Percentiles rank a stretch among this genome's conserved stretches.
Evolutionary conservation across 169 alveolate genomes (phyloP).

Genomic region (Neospora caninum): DNA sequence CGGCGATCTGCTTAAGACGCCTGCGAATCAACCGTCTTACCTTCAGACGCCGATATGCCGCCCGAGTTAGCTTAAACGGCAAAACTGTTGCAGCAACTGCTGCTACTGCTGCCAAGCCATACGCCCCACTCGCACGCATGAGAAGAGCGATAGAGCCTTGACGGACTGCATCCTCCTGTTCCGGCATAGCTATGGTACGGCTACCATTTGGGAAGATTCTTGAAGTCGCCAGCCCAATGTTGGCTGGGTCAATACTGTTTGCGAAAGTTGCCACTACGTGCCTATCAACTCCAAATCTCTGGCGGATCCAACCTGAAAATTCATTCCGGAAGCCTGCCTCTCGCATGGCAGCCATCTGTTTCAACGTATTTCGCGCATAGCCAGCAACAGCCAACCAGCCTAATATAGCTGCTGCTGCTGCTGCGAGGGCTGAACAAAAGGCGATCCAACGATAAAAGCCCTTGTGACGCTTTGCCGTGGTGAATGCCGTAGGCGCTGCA

Average conservation of each 20-base stretch:
- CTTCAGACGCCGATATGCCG: not conserved
- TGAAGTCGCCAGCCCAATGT: not conserved
- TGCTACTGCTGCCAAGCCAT: slow-evolving; percentile 12
- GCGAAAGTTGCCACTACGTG: not conserved
- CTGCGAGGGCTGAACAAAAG: not conserved
- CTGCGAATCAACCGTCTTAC: not conserved
- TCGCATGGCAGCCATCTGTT: not conserved
- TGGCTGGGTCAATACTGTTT: not conserved
- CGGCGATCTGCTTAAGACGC: not conserved
- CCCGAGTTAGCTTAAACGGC: not conserved
- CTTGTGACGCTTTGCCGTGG: not conserved
- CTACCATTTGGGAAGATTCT: not conserved
- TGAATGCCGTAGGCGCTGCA: not conserved
- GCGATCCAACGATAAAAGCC: not conserved
- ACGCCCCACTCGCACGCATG: not conserved
- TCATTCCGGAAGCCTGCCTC: not conserved
- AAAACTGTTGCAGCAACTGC: not conserved
- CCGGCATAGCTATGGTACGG: not conserved
- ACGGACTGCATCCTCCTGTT: not conserved
- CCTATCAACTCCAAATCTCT: not conserved
- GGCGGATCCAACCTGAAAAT: not conserved
- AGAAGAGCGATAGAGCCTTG: not conserved
- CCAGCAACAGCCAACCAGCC: not conserved
- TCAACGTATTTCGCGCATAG: not conserved
- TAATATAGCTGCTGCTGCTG: not conserved